Evolutionary conservation across 441 rosid genomes (phyloP), one percentile per base, ranked within the genome.

Genomic region (Hura crepitans): DNA sequence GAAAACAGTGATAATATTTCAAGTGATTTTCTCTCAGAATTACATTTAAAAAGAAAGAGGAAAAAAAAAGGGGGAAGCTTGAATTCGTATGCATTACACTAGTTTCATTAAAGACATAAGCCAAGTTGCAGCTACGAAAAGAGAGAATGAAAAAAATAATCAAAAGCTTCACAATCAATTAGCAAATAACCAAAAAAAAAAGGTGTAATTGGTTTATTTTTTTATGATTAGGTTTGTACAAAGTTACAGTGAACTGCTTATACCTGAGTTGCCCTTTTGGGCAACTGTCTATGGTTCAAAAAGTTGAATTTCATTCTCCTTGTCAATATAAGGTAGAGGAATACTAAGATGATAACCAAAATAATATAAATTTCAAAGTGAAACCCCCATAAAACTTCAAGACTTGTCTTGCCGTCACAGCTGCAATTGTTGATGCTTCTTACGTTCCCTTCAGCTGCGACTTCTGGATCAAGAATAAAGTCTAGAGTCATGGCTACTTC

Each of bases 381-480:
- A 59, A 81, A 47, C 31, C 74, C 74, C 85, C 82, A 78, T 60
- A 86, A 75, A 8, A 75, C 61, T 8, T 75, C 83, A 17, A 81
- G 70, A 61, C 79, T 75, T 37, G 75, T 62, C 68, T 65, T 73
- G 58, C 74, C 39, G 5, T 74, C 65, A 47, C 78, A 68, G 81
- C 60, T 63, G 69, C 92, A 87, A 63, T 81, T 81, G 62, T 81
- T 80, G 11, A 43, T 53, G 72, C 89, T 84, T 66, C 61, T 72
- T 60, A 75, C 68, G 22, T 51, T 79, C 63, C 68, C 85, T 20
- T 60, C 62, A 3, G 58, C 25, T 35, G 72, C 35, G 72, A 69
- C 75, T 60, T 86, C 89, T 25, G 97, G 94, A 67, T 89, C 91
- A 30, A 94, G 94, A 77, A 94, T 81, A 63, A 94, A 94, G 81